These are phyloP conservation scores for Rhodotorula sp. DNA, from an alignment of 1,284 basidiomycete genomes.

Conservation along the genomic window DNA sequence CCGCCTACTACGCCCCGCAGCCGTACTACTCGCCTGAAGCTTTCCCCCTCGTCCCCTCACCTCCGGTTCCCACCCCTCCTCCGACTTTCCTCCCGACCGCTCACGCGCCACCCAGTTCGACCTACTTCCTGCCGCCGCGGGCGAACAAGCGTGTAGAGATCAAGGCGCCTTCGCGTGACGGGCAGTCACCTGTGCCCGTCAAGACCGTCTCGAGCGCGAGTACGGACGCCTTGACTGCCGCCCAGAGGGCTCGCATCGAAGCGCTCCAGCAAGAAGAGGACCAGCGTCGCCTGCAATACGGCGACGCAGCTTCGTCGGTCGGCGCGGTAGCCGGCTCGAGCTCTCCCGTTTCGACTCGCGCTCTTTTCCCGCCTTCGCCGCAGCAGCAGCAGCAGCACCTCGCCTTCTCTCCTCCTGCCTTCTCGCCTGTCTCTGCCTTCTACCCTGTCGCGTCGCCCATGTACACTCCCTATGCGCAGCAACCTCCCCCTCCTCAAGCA, in stretches of 20 bases:
- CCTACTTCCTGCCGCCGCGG: slow-evolving; percentile 36
- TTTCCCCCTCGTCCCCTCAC: slow-evolving; percentile 17
- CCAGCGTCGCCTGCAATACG: neutral
- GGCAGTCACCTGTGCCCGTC: slow-evolving; percentile 14
- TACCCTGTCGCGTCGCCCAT: neutral
- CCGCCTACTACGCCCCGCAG: slow-evolving; percentile 24
- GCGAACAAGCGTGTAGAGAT: slow-evolving; percentile 31
- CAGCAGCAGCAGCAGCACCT: neutral
- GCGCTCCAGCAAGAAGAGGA: neutral
- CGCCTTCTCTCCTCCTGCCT: neutral
- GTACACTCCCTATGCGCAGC: neutral
- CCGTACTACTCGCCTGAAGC: slow-evolving; percentile 26
- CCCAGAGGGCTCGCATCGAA: neutral
- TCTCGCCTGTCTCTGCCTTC: neutral
- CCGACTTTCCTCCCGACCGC: slow-evolving; percentile 8
- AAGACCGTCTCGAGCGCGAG: slow-evolving; percentile 1
- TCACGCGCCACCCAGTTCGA: slow-evolving; percentile 15
- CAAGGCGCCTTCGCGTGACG: slow-evolving; percentile 31
- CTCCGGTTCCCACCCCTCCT: slow-evolving; percentile 27
- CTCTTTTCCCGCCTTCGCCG: neutral
- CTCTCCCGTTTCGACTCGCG: neutral
- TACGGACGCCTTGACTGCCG: neutral
- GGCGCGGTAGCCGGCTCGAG: neutral
- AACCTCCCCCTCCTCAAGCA: neutral
- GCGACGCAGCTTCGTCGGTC: neutral